phyloP scores from a whole-genome alignment of 768 basidiomycete species.

The Terana coerulea region DNA sequence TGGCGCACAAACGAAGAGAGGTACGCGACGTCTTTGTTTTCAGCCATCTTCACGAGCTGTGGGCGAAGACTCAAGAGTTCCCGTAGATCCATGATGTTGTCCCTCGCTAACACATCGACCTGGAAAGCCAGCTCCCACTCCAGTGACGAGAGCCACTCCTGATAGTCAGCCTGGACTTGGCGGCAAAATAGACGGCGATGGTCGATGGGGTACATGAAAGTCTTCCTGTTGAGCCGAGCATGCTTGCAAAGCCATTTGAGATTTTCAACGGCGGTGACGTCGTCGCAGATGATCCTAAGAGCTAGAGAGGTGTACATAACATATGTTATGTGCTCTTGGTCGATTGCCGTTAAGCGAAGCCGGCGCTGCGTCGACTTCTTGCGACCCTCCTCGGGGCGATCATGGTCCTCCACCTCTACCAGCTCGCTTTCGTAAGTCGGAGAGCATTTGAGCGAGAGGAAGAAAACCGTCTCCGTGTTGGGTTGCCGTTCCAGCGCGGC shows the following conservation, averaged over 20 bases:
- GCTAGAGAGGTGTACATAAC: slow-evolving; percentile 51
- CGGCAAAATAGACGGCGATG: slow-evolving; percentile 39
- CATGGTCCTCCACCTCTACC: neutral
- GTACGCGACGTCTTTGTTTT: slow-evolving; percentile 30
- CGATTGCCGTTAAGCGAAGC: slow-evolving; percentile 36
- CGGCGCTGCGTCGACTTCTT: slow-evolving; percentile 19
- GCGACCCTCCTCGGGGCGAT: neutral
- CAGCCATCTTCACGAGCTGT: slow-evolving; percentile 28
- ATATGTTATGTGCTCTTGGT: slow-evolving; percentile 35
- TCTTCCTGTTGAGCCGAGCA: slow-evolving; percentile 21
- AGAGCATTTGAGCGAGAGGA: slow-evolving; percentile 39
- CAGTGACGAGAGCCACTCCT: slow-evolving; percentile 31
- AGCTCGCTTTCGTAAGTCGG: slow-evolving; percentile 34
- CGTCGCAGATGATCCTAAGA: slow-evolving; percentile 46
- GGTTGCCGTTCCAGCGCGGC: slow-evolving; percentile 30
- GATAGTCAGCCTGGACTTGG: slow-evolving; percentile 27
- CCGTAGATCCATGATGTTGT: slow-evolving; percentile 40
- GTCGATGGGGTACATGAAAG: slow-evolving; percentile 37
- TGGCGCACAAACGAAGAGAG: slow-evolving; percentile 22
- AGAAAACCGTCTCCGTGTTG: slow-evolving; percentile 27
- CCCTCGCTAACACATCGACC: slow-evolving; percentile 39
- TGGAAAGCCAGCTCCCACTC: slow-evolving; percentile 60
- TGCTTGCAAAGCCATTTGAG: slow-evolving; percentile 37
- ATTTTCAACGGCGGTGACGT: slow-evolving; percentile 27
- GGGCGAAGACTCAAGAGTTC: slow-evolving; percentile 46